Percentiles rank a stretch among this genome's conserved stretches.
These are phyloP conservation scores for Solanum gracilifrons DNA, from an alignment of 257 asterid genomes.

Conservation along the genomic window DNA sequence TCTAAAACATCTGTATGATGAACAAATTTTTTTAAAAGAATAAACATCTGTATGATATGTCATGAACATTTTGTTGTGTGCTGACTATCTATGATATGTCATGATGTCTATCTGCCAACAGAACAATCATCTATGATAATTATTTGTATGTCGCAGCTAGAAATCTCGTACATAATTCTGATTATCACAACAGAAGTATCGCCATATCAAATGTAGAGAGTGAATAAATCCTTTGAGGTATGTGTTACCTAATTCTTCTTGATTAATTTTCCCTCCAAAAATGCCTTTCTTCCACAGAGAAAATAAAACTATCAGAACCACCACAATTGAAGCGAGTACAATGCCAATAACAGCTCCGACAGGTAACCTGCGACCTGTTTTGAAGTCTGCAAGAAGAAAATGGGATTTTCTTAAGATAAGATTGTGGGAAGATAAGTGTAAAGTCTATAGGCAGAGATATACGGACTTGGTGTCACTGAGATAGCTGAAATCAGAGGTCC, in stretches of 20 bases:
- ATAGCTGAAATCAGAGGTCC: conserved; percentile 94
- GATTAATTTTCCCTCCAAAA: conserved; percentile 27
- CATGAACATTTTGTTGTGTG: neutral
- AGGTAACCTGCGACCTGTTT: conserved; percentile 36
- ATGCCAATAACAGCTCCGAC: conserved; percentile 65
- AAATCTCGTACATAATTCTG: neutral
- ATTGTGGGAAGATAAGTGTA: neutral
- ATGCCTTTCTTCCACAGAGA: conserved; percentile 52
- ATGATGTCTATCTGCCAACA: neutral
- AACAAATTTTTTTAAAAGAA: neutral
- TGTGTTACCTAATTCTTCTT: conserved; percentile 48
- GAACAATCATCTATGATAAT: neutral
- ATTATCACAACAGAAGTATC: neutral
- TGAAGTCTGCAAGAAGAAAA: conserved; percentile 38
- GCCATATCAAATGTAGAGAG: neutral
- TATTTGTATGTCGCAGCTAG: neutral
- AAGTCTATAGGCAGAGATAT: neutral
- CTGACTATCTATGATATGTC: neutral
- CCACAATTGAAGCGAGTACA: conserved; percentile 31
- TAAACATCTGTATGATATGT: neutral
- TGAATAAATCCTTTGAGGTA: neutral
- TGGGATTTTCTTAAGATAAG: neutral
- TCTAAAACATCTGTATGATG: neutral
- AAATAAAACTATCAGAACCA: conserved; percentile 22
- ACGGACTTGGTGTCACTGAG: conserved; percentile 71